Conservation (phyloP, 1,284 basidiomycete genomes). For the Ustanciosporium gigantosporum region DNA sequence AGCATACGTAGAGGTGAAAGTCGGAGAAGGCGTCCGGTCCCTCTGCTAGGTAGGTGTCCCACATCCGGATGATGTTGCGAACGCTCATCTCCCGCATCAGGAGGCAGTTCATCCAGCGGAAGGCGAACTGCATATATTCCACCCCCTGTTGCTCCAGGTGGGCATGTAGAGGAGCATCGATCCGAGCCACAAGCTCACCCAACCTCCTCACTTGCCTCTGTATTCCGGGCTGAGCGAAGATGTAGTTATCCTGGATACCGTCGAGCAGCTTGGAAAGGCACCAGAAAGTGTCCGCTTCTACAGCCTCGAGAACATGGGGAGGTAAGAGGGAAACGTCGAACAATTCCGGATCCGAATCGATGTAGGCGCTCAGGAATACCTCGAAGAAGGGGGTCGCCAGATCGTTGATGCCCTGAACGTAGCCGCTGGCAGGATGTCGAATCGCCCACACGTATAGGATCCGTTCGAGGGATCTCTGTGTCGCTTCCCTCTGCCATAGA, state of each 20-base stretch:
- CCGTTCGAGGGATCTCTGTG: conserved; percentile 56
- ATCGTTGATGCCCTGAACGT: conserved; percentile 61
- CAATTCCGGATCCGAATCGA: conserved; percentile 51
- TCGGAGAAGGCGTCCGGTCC: conserved; percentile 59
- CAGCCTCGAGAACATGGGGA: conserved; percentile 42
- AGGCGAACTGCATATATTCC: conserved; percentile 61
- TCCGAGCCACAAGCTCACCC: conserved; percentile 53
- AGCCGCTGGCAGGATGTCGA: conserved; percentile 59
- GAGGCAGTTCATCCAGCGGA: conserved; percentile 61
- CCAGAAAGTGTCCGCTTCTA: conserved; percentile 61
- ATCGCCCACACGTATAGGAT: conserved; percentile 61
- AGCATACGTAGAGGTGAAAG: conserved; percentile 60
- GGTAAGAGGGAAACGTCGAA: conserved; percentile 55
- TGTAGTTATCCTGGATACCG: conserved; percentile 61
- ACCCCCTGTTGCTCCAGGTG: conserved; percentile 56
- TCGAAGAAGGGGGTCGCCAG: conserved; percentile 61
- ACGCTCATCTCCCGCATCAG: conserved; percentile 62
- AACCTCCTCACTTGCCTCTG: conserved; percentile 55
- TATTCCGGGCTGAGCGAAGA: conserved; percentile 59
- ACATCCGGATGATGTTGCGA: conserved; percentile 57
- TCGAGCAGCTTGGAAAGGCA: conserved; percentile 58
- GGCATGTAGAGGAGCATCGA: conserved; percentile 56
- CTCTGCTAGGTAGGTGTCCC: conserved; percentile 60
- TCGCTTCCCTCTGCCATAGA: conserved; percentile 57
- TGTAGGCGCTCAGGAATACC: conserved; percentile 57